Conservation (phyloP, 2,329 filamentous ascomycete species). For the Penicillium hesseltinei region DNA sequence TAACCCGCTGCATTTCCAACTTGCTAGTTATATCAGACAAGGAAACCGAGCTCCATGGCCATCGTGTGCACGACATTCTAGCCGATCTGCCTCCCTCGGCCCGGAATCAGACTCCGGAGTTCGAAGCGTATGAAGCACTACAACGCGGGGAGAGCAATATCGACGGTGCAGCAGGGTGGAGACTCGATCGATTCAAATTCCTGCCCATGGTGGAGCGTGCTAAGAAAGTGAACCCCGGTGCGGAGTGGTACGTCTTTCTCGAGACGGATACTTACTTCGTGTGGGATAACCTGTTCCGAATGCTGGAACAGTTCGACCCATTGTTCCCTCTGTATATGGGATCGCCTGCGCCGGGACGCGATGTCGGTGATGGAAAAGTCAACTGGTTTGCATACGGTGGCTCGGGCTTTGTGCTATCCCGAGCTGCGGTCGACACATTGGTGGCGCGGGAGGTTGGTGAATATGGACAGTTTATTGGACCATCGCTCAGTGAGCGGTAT, state of each 20-base stretch:
- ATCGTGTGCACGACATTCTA: constrained; percentile 48
- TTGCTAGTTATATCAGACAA: constrained; percentile 35
- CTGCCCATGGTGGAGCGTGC: constrained; percentile 55
- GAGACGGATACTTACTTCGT: constrained; percentile 55
- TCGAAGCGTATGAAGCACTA: constrained; percentile 45
- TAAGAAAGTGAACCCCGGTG: constrained; percentile 48
- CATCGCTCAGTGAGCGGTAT: constrained; percentile 42
- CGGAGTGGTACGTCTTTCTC: constrained; percentile 57
- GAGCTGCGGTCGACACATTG: constrained; percentile 46
- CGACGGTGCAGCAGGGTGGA: constrained; percentile 48
- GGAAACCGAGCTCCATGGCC: constrained; percentile 47
- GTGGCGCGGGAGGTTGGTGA: constrained; percentile 20
- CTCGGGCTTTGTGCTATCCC: constrained; percentile 49
- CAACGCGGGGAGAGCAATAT: constrained; percentile 34
- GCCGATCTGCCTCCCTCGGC: constrained; percentile 46
- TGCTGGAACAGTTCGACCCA: constrained; percentile 51
- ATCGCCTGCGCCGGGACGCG: constrained; percentile 46
- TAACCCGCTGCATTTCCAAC: constrained; percentile 16
- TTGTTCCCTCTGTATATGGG: constrained; percentile 50
- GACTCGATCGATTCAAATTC: constrained; percentile 59
- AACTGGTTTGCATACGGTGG: constrained; percentile 52
- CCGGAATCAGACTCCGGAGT: constrained; percentile 36
- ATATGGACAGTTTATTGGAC: constrained; percentile 41
- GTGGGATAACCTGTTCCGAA: constrained; percentile 49
- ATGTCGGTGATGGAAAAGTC: constrained; percentile 11